Evolutionary conservation across 129 eudicot genomes (phyloP), one percentile per base, ranked within the genome.

Genomic region (carrot (Daucus carota)): DNA sequence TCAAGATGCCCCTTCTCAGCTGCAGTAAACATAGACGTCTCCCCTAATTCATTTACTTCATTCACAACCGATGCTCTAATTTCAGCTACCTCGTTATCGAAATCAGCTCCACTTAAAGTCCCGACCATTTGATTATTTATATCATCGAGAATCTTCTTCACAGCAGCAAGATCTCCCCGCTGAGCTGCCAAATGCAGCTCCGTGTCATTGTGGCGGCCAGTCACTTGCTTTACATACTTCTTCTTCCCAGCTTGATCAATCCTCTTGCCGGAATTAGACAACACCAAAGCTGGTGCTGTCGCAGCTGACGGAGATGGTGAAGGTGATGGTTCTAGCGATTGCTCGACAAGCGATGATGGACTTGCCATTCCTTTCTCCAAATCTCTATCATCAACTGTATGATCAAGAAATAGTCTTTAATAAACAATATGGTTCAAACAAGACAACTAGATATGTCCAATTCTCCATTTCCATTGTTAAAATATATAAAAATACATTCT

Each of bases 221-320:
- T 92, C 80, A 92, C 97, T 78, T 92, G 96, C 71, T 86, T 90
- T 76, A 92, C 96, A 70, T 89, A 92, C 96, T 87, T 92, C 82
- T 85, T 91, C 76, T 67, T 79, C 50, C 74, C 74, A 70, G 74
- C 74, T 28, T 70, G 74, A 41, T 70, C 74, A 68, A 84, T 80
- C 62, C 81, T 74, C 33, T 86, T 82, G 6, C 81, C 91, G 38
- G 87, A 82, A 74, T 80, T 84, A 26, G 85, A 78, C 8, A 77
- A 38, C 68, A 73, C 72, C 63, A 88, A 80, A 2, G 90, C 74
- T 28, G 74, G 74, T 13, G 74, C 74, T 11, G 74, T 41, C 0
- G 74, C 48, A 3, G 74, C 40, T 41, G 74, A 70, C 20, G 74
- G 74, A 41, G 74, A 70, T 12, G 50, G 74, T 40, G 52, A 43